phyloP scores from a whole-genome alignment of 768 basidiomycete species.

The Suillus brevipes region DNA sequence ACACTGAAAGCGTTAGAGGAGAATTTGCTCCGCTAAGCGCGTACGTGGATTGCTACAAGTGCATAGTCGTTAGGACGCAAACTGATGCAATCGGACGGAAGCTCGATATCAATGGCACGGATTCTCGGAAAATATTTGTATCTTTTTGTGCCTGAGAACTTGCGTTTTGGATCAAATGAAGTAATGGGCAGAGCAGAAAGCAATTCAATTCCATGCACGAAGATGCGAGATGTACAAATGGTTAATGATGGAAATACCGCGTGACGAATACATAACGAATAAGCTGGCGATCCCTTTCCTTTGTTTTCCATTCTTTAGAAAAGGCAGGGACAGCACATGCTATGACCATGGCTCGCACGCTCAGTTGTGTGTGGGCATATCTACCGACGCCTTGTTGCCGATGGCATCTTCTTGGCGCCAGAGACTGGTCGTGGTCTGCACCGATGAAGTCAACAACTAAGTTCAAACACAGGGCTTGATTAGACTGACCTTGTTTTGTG shows the following conservation, averaged over 20 bases:
- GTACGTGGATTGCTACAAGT: neutral
- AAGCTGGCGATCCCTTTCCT: neutral
- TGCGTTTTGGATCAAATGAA: neutral
- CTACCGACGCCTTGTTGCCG: conserved; percentile 75
- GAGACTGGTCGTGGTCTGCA: conserved; percentile 85
- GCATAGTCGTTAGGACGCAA: neutral
- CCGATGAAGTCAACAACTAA: conserved; percentile 9
- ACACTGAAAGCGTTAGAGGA: neutral
- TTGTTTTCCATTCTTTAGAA: neutral
- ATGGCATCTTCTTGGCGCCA: conserved; percentile 90
- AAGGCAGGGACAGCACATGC: neutral
- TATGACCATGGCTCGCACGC: neutral
- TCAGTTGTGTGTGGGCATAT: conserved; percentile 62
- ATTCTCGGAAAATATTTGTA: neutral
- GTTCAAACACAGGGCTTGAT: neutral
- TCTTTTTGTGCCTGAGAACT: neutral
- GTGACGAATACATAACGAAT: neutral
- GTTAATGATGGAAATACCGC: neutral
- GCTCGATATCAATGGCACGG: neutral
- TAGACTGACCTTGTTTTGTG: conserved; percentile 77
- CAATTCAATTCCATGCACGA: neutral
- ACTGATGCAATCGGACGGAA: neutral
- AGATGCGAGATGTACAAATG: conserved; percentile 1
- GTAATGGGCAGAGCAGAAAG: neutral
- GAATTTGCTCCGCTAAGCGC: neutral